Evolutionary conservation across 805 yeast genomes (phyloP), one percentile per base, ranked within the genome.

Genomic region (Candida corydali): DNA sequence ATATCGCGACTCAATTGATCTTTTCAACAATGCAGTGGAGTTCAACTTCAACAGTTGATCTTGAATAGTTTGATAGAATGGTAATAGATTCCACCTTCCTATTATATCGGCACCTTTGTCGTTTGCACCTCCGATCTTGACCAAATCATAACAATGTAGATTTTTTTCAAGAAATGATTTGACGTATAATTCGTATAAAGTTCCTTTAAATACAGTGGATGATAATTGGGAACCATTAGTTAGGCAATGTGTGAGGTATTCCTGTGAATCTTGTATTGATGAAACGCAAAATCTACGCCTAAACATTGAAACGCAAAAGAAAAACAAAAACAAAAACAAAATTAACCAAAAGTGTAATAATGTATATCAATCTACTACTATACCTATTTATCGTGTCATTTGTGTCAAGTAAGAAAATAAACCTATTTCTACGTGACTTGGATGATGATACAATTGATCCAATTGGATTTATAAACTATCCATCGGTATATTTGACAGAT

Each of bases 61-160:
- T 5, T 26, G 8, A 12, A 39, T 35, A 15, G 36, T 17, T 17
- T 50, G 23, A 42, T 49, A 49, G 49, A 52, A 51, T 28, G 42
- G 46, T 18, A 45, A 37, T 32, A 69, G 51, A 37, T 71, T 55
- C 82, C 82, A 76, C 28, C 59, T 59, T 0, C 81, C 82, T 15
- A 71, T 49, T 4, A 78, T 50, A 47, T 78, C 84, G 3, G 78
- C 58, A 0, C 84, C 84, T 36, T 70, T 63, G 45, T 78, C 84
- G 34, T 69, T 66, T 1, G 76, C 61, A 1, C 82, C 80, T 1
- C 84, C 84, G 26, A 63, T 67, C 28, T 74, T 69, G 1, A 59
- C 42, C 31, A 76, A 38, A 23, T 61, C 50, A 11, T 49, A 45
- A 29, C 74, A 60, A 14, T 62, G 52, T 17, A 76, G 58, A n/a